phyloP scores from a whole-genome alignment of 73 alveolate species.

The Blepharisma stoltei region DNA sequence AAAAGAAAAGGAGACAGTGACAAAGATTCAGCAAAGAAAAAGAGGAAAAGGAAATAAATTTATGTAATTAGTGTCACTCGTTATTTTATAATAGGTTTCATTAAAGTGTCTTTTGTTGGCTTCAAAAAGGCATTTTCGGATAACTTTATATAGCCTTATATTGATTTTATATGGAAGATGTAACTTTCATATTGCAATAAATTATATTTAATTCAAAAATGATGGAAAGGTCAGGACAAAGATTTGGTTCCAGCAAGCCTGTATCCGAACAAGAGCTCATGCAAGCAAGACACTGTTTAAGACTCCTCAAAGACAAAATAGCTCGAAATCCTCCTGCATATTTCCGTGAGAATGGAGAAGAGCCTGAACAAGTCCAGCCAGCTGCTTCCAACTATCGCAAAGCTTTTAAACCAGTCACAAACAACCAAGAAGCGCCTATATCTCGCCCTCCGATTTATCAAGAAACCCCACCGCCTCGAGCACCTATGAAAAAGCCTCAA shows the following conservation, averaged over 20 bases:
- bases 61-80: neutral
- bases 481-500: neutral
- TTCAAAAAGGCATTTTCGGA: too few relatives aligned
- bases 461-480: neutral
- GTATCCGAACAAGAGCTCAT: slow-evolving; percentile 14
- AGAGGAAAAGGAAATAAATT: slow-evolving; percentile 7
- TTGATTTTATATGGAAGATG: too few relatives aligned
- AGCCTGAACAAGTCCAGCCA: neutral
- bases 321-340: slow-evolving; percentile 11
- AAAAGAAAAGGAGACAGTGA: slow-evolving; percentile 16
- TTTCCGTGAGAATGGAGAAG: neutral
- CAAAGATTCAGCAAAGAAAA: slow-evolving; percentile 3
- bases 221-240: neutral
- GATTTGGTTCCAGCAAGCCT: slow-evolving; percentile 18
- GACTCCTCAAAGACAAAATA: neutral
- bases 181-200: too few relatives aligned
- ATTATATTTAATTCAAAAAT: too few relatives aligned
- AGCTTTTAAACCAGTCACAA: neutral
- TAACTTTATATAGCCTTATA: too few relatives aligned
- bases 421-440: neutral
- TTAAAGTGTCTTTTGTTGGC: too few relatives aligned
- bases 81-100: too few relatives aligned
- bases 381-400: neutral
- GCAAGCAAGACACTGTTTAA: slow-evolving; percentile 24
- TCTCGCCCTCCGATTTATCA: neutral